Base-by-base conservation (phyloP, 225 moss, liverwort and hornwort genomes). In the Bryoerythrophyllum caledonicum region DNA sequence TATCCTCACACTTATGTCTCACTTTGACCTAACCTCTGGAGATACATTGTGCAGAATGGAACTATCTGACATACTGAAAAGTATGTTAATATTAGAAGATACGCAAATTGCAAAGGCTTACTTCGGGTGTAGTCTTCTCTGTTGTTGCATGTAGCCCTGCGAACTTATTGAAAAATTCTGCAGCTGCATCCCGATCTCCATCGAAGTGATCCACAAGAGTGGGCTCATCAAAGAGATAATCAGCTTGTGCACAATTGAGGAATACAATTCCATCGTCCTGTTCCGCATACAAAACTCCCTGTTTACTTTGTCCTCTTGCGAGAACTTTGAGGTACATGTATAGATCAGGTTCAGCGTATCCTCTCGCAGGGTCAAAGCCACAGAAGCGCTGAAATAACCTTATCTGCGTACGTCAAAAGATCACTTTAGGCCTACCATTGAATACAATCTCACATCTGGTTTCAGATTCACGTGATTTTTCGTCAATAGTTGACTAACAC, bases 321-420 rank as follows among this genome's bases (percentile, higher is more conserved):
- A 97, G 84, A 32, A 94, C 79, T 80, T 87, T 94, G 82, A 97
- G 70, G 81, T 97, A 97, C 60, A 97, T 84, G 73, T 97, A 97
- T 60, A 97, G 91, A 51, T 94, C 86, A 16, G 90, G 86, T 68
- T 97, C 97, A 48, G 90, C 90, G 56, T 94, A 94, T 43, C 85
- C 90, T 74, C 74, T 91, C 40, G 75, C 79, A 48, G 88, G 93
- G 66, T 97, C 97, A 87, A 94, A 91, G 55, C 97, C 97, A 71
- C 94, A 94, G 55, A 93, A 95, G 32, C 95, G 89, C 63, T 93
- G 86, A 75, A 95, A 95, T 77, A 95, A 75, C 51, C 93, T 82
- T 81, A 92, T 60, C 95, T 95, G 93, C 67, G 54, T 38, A 38
- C 61, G 61, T 68, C 23, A 35, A 65, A 55, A 82, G 68, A 27